Percentiles rank a stretch among this genome's conserved stretches.
Conservation (phyloP, 495 filamentous ascomycete species). For the Cairneyella variabilis region DNA sequence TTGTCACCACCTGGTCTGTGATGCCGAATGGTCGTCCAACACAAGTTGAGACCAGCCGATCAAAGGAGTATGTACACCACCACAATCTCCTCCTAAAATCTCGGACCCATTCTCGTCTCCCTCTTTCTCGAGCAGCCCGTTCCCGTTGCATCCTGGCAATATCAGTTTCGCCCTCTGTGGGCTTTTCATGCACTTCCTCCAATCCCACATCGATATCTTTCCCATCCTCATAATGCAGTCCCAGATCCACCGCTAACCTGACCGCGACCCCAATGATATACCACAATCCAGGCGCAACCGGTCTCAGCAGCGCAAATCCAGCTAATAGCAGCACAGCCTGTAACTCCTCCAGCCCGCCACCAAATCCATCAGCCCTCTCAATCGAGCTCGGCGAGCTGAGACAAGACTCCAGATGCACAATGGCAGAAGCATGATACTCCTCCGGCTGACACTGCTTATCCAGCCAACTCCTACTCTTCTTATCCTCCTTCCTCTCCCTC, state of each 20-base stretch:
- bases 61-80: slow-evolving; percentile 96
- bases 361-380: slow-evolving; percentile 56
- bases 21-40: slow-evolving; percentile 93
- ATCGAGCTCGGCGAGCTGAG: slow-evolving; percentile 59
- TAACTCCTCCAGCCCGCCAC: slow-evolving; percentile 82
- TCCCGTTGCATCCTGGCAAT: slow-evolving; percentile 24
- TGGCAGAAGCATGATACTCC: slow-evolving; percentile 92
- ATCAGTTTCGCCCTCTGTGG: slow-evolving; percentile 27
- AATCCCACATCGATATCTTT: slow-evolving; percentile 54
- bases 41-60: slow-evolving; percentile 86
- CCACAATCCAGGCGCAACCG: slow-evolving; percentile 91
- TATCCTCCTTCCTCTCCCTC: slow-evolving; percentile 28
- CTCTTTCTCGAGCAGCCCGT: slow-evolving; percentile 48
- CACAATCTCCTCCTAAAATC: slow-evolving; percentile 85
- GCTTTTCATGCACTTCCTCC: slow-evolving; percentile 11
- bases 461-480: slow-evolving; percentile 17
- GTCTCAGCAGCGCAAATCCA: slow-evolving; percentile 84
- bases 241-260: slow-evolving; percentile 84
- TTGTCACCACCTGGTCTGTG: slow-evolving; percentile 89
- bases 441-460: slow-evolving; percentile 77
- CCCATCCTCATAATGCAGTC: slow-evolving; percentile 89
- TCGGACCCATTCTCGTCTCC: slow-evolving; percentile 78
- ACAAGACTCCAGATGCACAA: slow-evolving; percentile 86
- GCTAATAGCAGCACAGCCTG: slow-evolving; percentile 88
- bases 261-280: slow-evolving; percentile 95